Evolutionary conservation across 257 asterid genomes (phyloP).

Genomic region (Petunia axillaris): DNA sequence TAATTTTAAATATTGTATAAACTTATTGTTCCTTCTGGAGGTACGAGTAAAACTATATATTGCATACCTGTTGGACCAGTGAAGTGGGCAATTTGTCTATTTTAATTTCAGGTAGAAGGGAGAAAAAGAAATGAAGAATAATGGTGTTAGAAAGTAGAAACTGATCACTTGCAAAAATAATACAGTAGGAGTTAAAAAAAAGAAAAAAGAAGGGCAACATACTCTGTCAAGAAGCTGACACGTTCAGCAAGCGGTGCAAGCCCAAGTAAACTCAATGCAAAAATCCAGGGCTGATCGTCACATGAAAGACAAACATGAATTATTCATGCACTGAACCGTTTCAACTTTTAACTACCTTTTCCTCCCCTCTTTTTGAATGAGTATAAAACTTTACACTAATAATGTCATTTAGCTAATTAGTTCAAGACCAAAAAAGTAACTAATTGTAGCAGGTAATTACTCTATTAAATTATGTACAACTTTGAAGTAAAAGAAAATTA

Average conservation of each 20-base stretch:
- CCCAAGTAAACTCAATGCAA: constrained; percentile 49
- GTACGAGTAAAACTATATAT: not conserved
- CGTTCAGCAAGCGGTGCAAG: constrained; percentile 56
- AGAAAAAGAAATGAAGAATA: not conserved
- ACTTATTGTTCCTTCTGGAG: no score
- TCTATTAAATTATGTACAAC: no score
- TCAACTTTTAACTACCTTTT: not conserved
- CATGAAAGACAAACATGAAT: not conserved
- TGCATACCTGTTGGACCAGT: constrained; percentile 52
- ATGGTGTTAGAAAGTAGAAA: not conserved
- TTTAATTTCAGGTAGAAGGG: not conserved
- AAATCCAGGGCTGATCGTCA: constrained; percentile 44
- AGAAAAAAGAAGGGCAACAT: constrained; percentile 9
- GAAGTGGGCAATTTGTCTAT: constrained; percentile 49
- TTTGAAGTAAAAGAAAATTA: no score
- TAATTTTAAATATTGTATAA: not conserved
- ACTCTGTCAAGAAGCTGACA: constrained; percentile 55
- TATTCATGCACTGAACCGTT: not conserved
- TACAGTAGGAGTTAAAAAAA: not conserved
- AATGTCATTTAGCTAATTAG: no score
- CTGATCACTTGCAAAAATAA: no score
- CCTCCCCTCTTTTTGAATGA: no score
- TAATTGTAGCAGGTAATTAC: no score
- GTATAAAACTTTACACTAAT: no score
- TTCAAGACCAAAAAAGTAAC: no score